Percentiles rank a stretch among this genome's conserved stretches.
Evolutionary conservation across 176 grass and related monocot species (phyloP).

Genomic region (Bromus sterilis): DNA sequence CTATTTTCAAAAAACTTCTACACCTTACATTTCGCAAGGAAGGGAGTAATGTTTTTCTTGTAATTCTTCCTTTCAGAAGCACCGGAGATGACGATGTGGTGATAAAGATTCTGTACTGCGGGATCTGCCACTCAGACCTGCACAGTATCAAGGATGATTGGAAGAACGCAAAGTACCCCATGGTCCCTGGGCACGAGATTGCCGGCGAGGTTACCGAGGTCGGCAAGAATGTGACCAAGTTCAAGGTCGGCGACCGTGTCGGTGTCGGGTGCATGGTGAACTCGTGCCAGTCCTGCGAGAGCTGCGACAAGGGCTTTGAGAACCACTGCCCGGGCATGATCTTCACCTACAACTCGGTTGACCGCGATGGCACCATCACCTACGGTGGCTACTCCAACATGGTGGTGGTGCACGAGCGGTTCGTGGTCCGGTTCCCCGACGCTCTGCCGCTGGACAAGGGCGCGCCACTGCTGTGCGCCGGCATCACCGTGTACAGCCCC

Average conservation of each 20-base stretch:
- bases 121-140: conserved; percentile 74
- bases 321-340: conserved; percentile 24
- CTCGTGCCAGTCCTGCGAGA: conserved; percentile 40
- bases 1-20: too few relatives aligned
- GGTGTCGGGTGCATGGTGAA: conserved; percentile 65
- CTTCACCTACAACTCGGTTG: conserved; percentile 41
- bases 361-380: conserved; percentile 40
- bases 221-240: conserved; percentile 36
- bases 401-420: conserved; percentile 35
- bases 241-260: conserved; percentile 44
- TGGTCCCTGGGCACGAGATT: conserved; percentile 79
- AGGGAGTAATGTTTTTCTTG: too few relatives aligned
- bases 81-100: conserved; percentile 64
- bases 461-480: conserved; percentile 56
- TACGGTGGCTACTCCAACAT: conserved; percentile 54
- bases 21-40: too few relatives aligned
- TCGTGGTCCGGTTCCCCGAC: conserved; percentile 48
- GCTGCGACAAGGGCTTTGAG: conserved; percentile 40
- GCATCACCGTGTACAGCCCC: conserved; percentile 48
- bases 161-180: conserved; percentile 39
- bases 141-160: conserved; percentile 75
- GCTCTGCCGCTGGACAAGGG: conserved; percentile 39
- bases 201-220: conserved; percentile 40
- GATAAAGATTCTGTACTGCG: conserved; percentile 72
- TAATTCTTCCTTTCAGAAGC: conserved; percentile 20